A percentile compares a stretch with the other conserved stretches of the same genome.
Evolutionary conservation across 1,139 yeast genomes (phyloP).

Genomic region (Debaryomyces fabryi): DNA sequence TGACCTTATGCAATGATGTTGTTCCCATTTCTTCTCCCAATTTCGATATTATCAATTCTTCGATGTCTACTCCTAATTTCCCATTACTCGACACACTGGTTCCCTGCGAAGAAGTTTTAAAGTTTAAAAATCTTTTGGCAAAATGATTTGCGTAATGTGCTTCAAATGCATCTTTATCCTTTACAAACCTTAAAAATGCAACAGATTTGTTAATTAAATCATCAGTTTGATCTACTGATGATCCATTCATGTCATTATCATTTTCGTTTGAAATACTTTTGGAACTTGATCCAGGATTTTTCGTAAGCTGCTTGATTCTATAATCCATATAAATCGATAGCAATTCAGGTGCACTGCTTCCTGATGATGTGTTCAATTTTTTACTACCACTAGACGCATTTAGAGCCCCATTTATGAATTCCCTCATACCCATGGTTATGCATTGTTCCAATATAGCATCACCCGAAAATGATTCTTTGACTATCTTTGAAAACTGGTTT

Average conservation of each 20-base stretch:
- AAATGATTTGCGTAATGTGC: conserved; percentile 84
- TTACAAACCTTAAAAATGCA: conserved; percentile 64
- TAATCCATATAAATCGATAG: conserved; percentile 78
- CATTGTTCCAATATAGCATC: conserved; percentile 56
- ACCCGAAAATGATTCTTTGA: conserved; percentile 49
- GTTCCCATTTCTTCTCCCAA: conserved; percentile 81
- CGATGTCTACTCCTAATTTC: conserved; percentile 58
- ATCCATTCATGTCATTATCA: conserved; percentile 26
- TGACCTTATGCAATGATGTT: conserved; percentile 76
- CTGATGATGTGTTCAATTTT: conserved; percentile 29
- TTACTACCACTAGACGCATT: conserved; percentile 15
- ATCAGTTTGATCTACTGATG: conserved; percentile 56
- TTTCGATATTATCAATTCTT: conserved; percentile 68
- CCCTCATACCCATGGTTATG: conserved; percentile 63
- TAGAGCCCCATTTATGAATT: conserved; percentile 52
- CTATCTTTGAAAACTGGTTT: conserved; percentile 52
- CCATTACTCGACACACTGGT: conserved; percentile 17
- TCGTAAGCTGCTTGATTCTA: conserved; percentile 61
- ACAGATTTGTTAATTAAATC: conserved; percentile 58
- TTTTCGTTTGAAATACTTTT: conserved; percentile 9
- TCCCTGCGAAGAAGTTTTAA: conserved; percentile 32
- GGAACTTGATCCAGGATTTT: conserved; percentile 24
- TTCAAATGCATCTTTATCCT: conserved; percentile 88
- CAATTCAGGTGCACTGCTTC: conserved; percentile 64
- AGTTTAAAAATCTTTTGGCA: conserved; percentile 76